Conservation (phyloP, 1,284 basidiomycete genomes). For the Sanguinoderma infundibulare region DNA sequence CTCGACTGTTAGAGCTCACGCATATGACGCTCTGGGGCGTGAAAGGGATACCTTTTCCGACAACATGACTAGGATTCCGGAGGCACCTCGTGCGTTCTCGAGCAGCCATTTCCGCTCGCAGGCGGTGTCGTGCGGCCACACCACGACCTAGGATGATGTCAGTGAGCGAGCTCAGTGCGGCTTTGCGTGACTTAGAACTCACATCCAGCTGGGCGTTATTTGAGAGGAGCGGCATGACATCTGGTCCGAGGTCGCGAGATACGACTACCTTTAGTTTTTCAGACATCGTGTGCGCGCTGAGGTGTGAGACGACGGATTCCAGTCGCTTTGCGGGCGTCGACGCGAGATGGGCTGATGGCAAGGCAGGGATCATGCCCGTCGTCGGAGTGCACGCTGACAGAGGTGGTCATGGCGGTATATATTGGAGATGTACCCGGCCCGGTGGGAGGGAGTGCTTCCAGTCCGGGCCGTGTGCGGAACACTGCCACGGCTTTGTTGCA, state of each 20-base stretch:
- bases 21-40: too few relatives aligned
- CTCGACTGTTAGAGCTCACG: conserved; percentile 24
- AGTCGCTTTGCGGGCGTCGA: conserved; percentile 8
- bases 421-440: not conserved
- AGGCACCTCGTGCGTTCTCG: conserved; percentile 68
- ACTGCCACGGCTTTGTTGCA: not conserved
- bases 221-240: conserved; percentile 69
- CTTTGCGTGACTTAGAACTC: too few relatives aligned
- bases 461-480: not conserved
- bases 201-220: conserved; percentile 61
- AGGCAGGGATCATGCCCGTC: conserved; percentile 5
- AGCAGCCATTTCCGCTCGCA: conserved; percentile 82
- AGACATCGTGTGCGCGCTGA: conserved; percentile 6
- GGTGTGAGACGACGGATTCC: conserved; percentile 11
- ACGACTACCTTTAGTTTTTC: conserved; percentile 61
- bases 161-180: not conserved
- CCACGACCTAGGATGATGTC: conserved; percentile 52
- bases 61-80: conserved; percentile 71
- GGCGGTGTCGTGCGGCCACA: conserved; percentile 69
- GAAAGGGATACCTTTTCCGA: conserved; percentile 62
- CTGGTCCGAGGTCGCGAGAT: conserved; percentile 68
- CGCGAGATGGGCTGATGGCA: not conserved
- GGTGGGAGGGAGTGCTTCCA: not conserved
- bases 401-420: not conserved
- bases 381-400: too few relatives aligned